These are phyloP conservation scores for Ascodesmis nigricans DNA, from an alignment of 495 filamentous ascomycete genomes.

Conservation along the genomic window DNA sequence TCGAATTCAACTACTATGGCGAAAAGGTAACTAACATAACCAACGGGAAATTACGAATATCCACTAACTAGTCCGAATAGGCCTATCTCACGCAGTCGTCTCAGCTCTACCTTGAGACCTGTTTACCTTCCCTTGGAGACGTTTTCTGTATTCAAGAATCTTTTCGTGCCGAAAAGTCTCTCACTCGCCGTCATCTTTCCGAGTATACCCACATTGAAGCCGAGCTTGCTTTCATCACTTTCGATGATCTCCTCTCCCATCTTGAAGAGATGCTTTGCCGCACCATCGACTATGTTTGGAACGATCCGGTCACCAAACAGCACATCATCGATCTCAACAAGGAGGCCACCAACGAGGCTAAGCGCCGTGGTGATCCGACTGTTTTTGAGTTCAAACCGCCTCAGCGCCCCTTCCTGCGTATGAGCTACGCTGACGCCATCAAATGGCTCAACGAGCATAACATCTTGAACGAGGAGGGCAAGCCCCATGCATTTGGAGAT, in stretches of 20 bases:
- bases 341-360: slow-evolving; percentile 9
- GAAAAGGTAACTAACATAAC: slow-evolving; percentile 38
- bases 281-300: slow-evolving; percentile 55
- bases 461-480: slow-evolving; percentile 78
- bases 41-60: too few relatives aligned
- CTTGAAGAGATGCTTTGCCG: slow-evolving; percentile 74
- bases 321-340: slow-evolving; percentile 70
- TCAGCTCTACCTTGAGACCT: slow-evolving; percentile 95
- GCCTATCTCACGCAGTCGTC: slow-evolving; percentile 94
- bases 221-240: slow-evolving; percentile 88
- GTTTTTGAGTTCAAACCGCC: slow-evolving; percentile 48
- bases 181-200: slow-evolving; percentile 81
- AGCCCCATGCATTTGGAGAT: slow-evolving; percentile 79
- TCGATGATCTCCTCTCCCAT: slow-evolving; percentile 77
- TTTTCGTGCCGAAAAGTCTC: slow-evolving; percentile 89
- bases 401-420: slow-evolving; percentile 70
- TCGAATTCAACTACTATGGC: slow-evolving; percentile 85
- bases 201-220: slow-evolving; percentile 97
- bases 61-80: too few relatives aligned
- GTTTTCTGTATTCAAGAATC: slow-evolving; percentile 97
- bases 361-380: slow-evolving; percentile 1
- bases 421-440: slow-evolving; percentile 89
- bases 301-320: slow-evolving; percentile 43
- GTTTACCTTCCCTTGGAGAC: slow-evolving; percentile 69
- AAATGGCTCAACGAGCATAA: slow-evolving; percentile 74